Percentiles rank a stretch among this genome's conserved stretches.
These are phyloP conservation scores for Zygotorulaspora florentina DNA, from an alignment of 805 yeast species.

Conservation along the genomic window DNA sequence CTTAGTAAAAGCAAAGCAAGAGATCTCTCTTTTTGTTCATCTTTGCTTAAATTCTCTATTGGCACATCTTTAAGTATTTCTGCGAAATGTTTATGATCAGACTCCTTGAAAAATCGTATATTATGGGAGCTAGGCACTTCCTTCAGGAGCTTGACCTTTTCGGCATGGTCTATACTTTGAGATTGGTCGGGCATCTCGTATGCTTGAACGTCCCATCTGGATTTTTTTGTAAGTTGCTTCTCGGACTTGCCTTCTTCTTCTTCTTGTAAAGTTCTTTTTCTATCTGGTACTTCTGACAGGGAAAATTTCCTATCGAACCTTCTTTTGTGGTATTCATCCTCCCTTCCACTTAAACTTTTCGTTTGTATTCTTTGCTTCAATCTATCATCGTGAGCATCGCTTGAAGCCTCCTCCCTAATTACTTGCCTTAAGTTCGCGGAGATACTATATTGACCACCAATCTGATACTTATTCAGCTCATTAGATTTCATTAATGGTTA, in stretches of 20 bases:
- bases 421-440: conserved; percentile 34
- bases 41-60: conserved; percentile 39
- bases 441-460: conserved; percentile 41
- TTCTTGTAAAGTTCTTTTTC: conserved; percentile 37
- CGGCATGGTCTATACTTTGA: conserved; percentile 25
- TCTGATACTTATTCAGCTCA: conserved; percentile 14
- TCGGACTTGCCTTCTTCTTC: conserved; percentile 23
- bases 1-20: conserved; percentile 61
- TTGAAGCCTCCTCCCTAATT: conserved; percentile 24
- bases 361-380: conserved; percentile 24
- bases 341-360: conserved; percentile 36
- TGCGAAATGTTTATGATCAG: conserved; percentile 69
- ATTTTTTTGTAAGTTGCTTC: conserved; percentile 15
- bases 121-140: conserved; percentile 65
- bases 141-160: conserved; percentile 41
- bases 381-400: conserved; percentile 31
- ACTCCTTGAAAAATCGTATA: conserved; percentile 62
- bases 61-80: conserved; percentile 42
- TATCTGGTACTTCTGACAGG: conserved; percentile 33
- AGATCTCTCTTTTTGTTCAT: conserved; percentile 55
- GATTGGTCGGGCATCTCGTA: conserved; percentile 54
- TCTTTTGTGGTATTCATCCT: conserved; percentile 47
- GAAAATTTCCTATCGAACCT: conserved; percentile 31
- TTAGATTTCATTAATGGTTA: conserved; percentile 2
- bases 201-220: conserved; percentile 38